phyloP scores from a whole-genome alignment of 2,329 filamentous ascomycete species.

The Botryotinia calthae region DNA sequence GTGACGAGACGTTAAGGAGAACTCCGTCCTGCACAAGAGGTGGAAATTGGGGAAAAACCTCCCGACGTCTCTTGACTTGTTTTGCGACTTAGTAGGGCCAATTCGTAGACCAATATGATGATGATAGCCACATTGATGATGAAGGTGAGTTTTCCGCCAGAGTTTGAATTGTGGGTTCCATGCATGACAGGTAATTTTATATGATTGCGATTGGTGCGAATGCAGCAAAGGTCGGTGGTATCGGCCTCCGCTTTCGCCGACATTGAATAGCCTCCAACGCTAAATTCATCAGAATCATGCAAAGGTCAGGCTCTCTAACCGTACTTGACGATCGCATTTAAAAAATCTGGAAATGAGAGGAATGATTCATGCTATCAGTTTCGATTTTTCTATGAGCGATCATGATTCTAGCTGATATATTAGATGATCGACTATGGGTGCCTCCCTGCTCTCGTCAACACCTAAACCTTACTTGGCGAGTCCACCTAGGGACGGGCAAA shows the following conservation, averaged over 20 bases:
- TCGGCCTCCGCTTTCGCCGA: conserved; percentile 14
- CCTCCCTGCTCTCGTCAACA: not conserved
- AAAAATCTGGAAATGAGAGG: not conserved
- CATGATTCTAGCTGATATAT: not conserved
- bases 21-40: too few relatives aligned
- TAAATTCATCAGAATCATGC: not conserved
- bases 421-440: not conserved
- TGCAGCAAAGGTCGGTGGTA: conserved; percentile 3
- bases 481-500: not conserved
- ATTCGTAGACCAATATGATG: not conserved
- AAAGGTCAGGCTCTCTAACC: not conserved
- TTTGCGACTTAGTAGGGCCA: not conserved
- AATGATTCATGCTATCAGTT: conserved; percentile 1
- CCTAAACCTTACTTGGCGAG: not conserved
- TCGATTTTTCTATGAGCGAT: not conserved
- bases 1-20: not conserved
- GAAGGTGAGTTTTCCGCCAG: not conserved
- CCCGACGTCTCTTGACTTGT: not conserved
- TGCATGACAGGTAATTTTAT: not conserved
- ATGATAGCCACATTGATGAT: not conserved
- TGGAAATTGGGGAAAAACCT: not conserved
- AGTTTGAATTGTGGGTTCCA: not conserved
- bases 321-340: not conserved
- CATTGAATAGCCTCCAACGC: not conserved
- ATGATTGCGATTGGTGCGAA: not conserved